phyloP scores from a whole-genome alignment of 2,329 filamentous ascomycete species.

The Atkinsonella hypoxylon region DNA sequence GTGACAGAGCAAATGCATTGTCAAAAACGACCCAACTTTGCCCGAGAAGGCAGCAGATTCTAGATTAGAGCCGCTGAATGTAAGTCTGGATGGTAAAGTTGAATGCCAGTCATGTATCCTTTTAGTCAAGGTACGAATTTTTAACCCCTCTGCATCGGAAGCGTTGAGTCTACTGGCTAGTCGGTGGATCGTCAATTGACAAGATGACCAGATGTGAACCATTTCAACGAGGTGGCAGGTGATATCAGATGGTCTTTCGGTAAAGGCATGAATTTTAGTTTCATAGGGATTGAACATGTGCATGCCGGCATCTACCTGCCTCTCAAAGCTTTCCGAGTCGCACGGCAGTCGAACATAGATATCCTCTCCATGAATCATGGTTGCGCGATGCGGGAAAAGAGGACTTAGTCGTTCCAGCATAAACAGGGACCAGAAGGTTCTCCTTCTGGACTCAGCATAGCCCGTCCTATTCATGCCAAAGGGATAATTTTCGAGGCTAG shows the following conservation, averaged over 20 bases:
- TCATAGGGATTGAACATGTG: conserved; percentile 48
- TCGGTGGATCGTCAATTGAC: conserved; percentile 44
- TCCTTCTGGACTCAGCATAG: conserved; percentile 53
- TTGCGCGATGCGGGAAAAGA: conserved; percentile 40
- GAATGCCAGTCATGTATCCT: conserved; percentile 46
- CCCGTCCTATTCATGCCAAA: conserved; percentile 45
- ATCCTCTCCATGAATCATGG: conserved; percentile 49
- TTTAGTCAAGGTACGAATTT: conserved; percentile 34
- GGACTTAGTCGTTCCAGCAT: conserved; percentile 56
- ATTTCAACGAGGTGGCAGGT: conserved; percentile 53
- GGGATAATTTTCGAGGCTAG: conserved; percentile 29
- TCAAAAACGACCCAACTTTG: conserved; percentile 45
- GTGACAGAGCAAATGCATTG: conserved; percentile 56
- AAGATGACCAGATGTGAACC: conserved; percentile 52
- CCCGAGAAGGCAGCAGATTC: conserved; percentile 40
- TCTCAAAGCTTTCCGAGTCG: conserved; percentile 48
- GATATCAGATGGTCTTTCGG: conserved; percentile 27
- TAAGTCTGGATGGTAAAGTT: conserved; percentile 41
- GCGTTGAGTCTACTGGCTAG: conserved; percentile 18
- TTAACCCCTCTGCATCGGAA: conserved; percentile 16
- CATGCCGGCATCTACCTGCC: conserved; percentile 41
- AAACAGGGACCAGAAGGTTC: conserved; percentile 63
- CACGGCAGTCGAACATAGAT: conserved; percentile 57
- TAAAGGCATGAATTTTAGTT: conserved; percentile 11
- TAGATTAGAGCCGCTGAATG: conserved; percentile 44